Conservation (phyloP, 306 rosid genomes). For the Erythrophleum fordii region DNA sequence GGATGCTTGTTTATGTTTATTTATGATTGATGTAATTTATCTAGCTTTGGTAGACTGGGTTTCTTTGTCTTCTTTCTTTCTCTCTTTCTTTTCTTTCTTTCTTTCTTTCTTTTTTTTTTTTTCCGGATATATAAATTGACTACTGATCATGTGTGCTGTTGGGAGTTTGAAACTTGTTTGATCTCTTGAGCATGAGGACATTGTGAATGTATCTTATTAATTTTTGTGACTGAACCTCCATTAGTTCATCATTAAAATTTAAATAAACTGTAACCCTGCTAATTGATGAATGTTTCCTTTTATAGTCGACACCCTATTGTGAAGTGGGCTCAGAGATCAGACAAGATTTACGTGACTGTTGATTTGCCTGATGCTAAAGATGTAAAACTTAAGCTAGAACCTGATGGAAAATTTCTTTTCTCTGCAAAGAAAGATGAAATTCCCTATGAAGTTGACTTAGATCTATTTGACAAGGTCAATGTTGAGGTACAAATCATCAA, state of each 20-base stretch:
- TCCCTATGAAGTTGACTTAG: constrained; percentile 53
- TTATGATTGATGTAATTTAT: background rate
- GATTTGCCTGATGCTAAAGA: constrained; percentile 58
- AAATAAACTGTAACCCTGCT: background rate
- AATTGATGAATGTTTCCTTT: background rate
- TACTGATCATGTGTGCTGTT: background rate
- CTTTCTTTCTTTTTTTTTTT: too few relatives aligned
- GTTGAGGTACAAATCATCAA: constrained; percentile 39
- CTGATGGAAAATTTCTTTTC: constrained; percentile 57
- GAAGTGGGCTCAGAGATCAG: constrained; percentile 63
- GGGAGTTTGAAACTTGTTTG: background rate
- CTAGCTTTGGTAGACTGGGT: background rate
- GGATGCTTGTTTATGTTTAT: background rate
- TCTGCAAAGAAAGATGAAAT: constrained; percentile 50
- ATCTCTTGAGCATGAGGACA: background rate
- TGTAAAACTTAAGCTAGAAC: constrained; percentile 57
- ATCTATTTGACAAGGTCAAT: constrained; percentile 51
- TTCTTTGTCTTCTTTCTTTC: background rate
- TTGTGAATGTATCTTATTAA: background rate
- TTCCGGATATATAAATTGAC: background rate
- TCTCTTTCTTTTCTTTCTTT: too few relatives aligned
- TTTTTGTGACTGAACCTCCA: background rate
- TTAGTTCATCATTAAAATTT: background rate
- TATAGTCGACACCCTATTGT: constrained; percentile 57
- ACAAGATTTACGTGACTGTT: constrained; percentile 50